Evolutionary conservation across 305 asterid species (phyloP), one percentile per base, ranked within the genome.

Genomic region (Plantago coronopus): DNA sequence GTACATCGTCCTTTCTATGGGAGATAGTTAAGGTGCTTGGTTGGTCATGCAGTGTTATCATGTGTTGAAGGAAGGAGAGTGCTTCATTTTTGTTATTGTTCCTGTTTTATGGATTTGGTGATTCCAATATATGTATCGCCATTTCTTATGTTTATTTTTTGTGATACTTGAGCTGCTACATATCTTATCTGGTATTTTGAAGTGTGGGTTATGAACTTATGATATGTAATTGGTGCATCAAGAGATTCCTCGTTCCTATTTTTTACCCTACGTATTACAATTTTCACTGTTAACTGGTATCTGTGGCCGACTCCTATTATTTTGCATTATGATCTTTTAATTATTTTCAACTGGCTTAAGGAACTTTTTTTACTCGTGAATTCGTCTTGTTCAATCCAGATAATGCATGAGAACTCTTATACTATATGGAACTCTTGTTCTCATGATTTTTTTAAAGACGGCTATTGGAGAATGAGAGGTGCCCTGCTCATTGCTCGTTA

Each of bases 1-100:
- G 81, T 63, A 57, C 64, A 64, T 20, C 4, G 21, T 14, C 15
- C 22, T 61, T 68, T 44, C 57, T 8, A 17, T 68, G 17, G 62
- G 7, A 58, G 66, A 31, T 37, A 22, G 34, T 22, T n/a, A 17
- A 22, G 15, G 10, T 50, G 19, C 38, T 51, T 51, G 37, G 20
- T 5, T 23, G 57, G 22, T 51, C 12, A 23, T 51, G 18, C 42
- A 10, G 57, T 13, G 17, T 7, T 49, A 17, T 50, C 42, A 22
- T 51, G 29, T 51, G 38, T 22, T 50, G 19, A 23, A 51, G 57
- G 38, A 51, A 22, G 37, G 16, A 22, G 25, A 15, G 23, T 14
- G 17, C 9, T 38, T 14, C 16, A 13, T 51, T 14, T 16, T 51
- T 51, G 57, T 51, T 23, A 13, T 17, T 1, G 14, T 13, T 51